Conservation (phyloP, 1,284 basidiomycete species). For the Fistulinella cinereoalba region DNA sequence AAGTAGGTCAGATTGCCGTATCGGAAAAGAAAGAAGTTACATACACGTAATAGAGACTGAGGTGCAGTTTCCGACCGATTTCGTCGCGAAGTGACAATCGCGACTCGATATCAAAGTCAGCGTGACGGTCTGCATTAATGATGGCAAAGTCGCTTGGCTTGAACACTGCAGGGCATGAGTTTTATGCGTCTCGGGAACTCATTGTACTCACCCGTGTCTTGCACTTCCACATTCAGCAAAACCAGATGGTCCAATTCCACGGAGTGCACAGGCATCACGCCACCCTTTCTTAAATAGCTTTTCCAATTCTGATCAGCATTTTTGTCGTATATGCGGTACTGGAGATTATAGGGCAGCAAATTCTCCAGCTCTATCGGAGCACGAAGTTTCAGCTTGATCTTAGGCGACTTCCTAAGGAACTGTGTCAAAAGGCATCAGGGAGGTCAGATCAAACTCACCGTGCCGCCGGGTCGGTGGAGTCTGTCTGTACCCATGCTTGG, state of each 20-base stretch:
- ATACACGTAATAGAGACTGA: conserved; percentile 88
- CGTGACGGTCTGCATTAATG: conserved; percentile 91
- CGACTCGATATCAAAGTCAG: conserved; percentile 86
- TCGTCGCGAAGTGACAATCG: conserved; percentile 74
- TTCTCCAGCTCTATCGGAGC: conserved; percentile 98
- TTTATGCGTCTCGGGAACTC: neutral
- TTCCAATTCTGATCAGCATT: conserved; percentile 89
- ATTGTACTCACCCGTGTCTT: conserved; percentile 73
- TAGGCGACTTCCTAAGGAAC: conserved; percentile 70
- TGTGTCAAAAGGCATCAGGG: conserved; percentile 1
- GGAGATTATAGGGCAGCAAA: conserved; percentile 91
- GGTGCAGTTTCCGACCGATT: conserved; percentile 74
- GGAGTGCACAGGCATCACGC: conserved; percentile 95
- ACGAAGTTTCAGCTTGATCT: conserved; percentile 83
- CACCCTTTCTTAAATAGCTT: conserved; percentile 91
- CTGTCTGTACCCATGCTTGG: conserved; percentile 88
- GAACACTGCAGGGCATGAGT: conserved; percentile 55
- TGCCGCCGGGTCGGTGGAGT: conserved; percentile 60
- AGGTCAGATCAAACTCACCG: conserved; percentile 42
- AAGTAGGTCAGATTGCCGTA: conserved; percentile 3
- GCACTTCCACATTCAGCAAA: conserved; percentile 86
- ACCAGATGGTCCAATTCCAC: conserved; percentile 94
- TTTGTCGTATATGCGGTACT: conserved; percentile 97
- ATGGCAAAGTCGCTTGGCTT: conserved; percentile 98
- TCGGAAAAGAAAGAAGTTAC: conserved; percentile 25